Evolutionary conservation across 139 green algal genomes (phyloP), one percentile per base, ranked within the genome.

Genomic region (Dunaliella sp.): DNA sequence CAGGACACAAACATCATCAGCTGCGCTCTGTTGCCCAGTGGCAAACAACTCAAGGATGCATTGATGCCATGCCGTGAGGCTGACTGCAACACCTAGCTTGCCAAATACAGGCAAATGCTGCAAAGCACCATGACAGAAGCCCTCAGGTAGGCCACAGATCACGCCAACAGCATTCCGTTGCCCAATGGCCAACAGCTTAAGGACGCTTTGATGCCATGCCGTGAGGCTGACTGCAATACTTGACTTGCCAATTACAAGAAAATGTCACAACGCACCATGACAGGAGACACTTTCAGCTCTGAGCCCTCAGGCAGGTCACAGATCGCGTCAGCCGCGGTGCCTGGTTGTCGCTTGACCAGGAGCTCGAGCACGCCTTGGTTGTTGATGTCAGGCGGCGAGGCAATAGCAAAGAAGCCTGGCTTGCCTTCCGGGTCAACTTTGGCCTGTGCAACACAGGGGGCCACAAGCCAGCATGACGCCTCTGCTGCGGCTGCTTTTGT

Each of bases 351-450:
- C 88, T 96, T 96, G 34, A 97, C 87, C 33, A 96, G 88, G 74
- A 96, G 86, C 87, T 96, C 93, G 36, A 96, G 38, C 0, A 86
- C 30, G 36, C 87, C 89, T 12, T 77, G 33, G 48, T 91, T 88
- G 74, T 90, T 89, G 26, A 77, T 74, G 37, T 93, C 88, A 36
- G 95, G 96, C 0, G 93, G 57, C 0, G 94, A 98, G 1, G 96
- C 95, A 81, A 99, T 98, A 34, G 96, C 96, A 79, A 98, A 96
- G 90, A 98, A 98, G 79, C 95, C 93, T 28, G 96, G 83, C 91
- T 98, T 98, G 86, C 85, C 89, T 36, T 97, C 80, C 30, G 30
- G 89, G 0, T 84, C 87, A 76, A 88, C 81, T 73, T 95, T 94
- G 58, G 93, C 78, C 90, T 95, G 87, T n/a, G n/a, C n/a, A n/a